phyloP scores from a whole-genome alignment of 371 early-diverging fungal genomes.

The Cladochytrium tenue region DNA sequence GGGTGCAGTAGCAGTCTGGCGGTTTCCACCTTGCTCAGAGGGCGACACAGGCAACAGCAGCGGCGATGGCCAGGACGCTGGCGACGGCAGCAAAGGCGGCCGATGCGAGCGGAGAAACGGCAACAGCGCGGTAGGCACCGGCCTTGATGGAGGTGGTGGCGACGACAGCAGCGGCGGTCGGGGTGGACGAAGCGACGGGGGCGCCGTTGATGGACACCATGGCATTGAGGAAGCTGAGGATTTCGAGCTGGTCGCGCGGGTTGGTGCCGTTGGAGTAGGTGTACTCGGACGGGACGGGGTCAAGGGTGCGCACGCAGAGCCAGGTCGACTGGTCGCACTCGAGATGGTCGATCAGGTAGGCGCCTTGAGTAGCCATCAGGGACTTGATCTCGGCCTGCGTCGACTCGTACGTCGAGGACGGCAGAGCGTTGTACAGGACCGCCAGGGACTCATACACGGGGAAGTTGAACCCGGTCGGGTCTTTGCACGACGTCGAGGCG shows the following conservation, averaged over 20 bases:
- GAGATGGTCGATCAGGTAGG: conserved; percentile 3
- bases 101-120: too few relatives aligned
- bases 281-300: conserved; percentile 11
- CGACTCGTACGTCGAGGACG: conserved; percentile 13
- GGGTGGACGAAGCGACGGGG: not conserved
- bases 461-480: conserved; percentile 15
- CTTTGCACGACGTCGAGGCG: conserved; percentile 19
- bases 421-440: conserved; percentile 16
- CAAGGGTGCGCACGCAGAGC: conserved; percentile 16
- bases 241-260: conserved; percentile 26
- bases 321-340: conserved; percentile 10
- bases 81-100: too few relatives aligned
- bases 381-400: conserved; percentile 21
- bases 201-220: not conserved
- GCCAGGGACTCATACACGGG: conserved; percentile 25
- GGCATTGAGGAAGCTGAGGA: conserved; percentile 3
- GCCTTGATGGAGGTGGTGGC: not conserved
- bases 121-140: too few relatives aligned
- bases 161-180: not conserved
- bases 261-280: conserved; percentile 25
- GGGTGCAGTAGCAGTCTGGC: too few relatives aligned
- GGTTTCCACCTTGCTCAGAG: too few relatives aligned
- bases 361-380: conserved; percentile 15
- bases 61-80: too few relatives aligned
- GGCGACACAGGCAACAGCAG: too few relatives aligned